Evolutionary conservation across 2,329 filamentous ascomycete species (phyloP).

Genomic region (Epichloe uncinata): DNA sequence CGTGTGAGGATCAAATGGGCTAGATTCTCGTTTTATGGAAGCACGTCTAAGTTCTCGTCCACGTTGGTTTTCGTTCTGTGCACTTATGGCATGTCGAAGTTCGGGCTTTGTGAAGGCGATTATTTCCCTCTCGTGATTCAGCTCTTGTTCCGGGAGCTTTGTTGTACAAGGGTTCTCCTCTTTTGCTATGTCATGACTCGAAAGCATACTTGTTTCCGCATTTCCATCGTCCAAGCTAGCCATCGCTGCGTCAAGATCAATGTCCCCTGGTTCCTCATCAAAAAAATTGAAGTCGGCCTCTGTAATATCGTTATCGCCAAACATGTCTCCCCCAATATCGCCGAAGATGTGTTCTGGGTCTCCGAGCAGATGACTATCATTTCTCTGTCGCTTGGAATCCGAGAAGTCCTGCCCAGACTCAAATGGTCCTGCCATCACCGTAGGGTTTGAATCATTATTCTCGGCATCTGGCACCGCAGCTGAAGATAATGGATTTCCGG

Average conservation of each 20-base stretch:
- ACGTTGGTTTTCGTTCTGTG: constrained; percentile 27
- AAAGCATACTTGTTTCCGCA: neutral
- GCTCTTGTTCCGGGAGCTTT: constrained; percentile 8
- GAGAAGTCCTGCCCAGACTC: constrained; percentile 18
- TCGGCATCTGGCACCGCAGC: constrained; percentile 19
- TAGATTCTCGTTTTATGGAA: constrained; percentile 36
- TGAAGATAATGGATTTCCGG: constrained; percentile 29
- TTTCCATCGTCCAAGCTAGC: constrained; percentile 7
- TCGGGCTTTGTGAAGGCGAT: constrained; percentile 45
- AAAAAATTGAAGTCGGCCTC: constrained; percentile 80
- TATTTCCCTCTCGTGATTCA: constrained; percentile 12
- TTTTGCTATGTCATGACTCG: constrained; percentile 5
- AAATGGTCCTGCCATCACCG: constrained; percentile 11
- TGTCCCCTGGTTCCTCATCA: constrained; percentile 43
- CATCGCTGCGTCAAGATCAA: constrained; percentile 24
- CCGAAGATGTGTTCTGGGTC: constrained; percentile 51
- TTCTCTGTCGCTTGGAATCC: constrained; percentile 33
- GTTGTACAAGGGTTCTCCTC: constrained; percentile 7
- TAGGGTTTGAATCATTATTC: constrained; percentile 10
- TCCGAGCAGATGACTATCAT: constrained; percentile 26
- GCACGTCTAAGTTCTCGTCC: constrained; percentile 18
- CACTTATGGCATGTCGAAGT: constrained; percentile 43
- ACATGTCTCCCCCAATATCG: constrained; percentile 58
- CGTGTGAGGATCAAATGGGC: constrained; percentile 43
- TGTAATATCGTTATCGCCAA: constrained; percentile 61